These are phyloP conservation scores for Rhododendron mucronatum DNA, from an alignment of 148 eudicot genomes.

Conservation along the genomic window DNA sequence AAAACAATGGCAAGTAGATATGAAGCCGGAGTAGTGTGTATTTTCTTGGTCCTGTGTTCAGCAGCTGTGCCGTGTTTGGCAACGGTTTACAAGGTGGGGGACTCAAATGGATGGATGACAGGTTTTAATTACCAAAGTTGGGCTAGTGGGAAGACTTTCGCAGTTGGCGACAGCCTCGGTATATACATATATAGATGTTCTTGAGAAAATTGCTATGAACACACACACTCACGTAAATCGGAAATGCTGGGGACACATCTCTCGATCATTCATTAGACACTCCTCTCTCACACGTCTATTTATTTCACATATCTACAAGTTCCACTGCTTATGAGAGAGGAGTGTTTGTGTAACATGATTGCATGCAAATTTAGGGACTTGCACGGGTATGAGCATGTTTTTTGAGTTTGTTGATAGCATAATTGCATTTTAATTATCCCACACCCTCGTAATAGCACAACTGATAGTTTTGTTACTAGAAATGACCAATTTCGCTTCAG, in stretches of 20 bases:
- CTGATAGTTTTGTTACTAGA: neutral
- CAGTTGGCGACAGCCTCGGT: constrained; percentile 78
- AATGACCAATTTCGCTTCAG: too few species aligned
- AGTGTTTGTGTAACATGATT: too few species aligned
- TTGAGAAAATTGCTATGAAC: neutral
- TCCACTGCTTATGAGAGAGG: too few species aligned
- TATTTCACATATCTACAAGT: too few species aligned
- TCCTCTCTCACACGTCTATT: too few species aligned
- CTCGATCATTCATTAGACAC: too few species aligned
- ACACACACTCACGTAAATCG: neutral
- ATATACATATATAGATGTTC: neutral
- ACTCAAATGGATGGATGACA: constrained; percentile 60
- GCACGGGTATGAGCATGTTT: too few species aligned
- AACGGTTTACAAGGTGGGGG: constrained; percentile 73
- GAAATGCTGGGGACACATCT: too few species aligned
- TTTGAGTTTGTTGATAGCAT: too few species aligned
- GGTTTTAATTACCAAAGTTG: constrained; percentile 61
- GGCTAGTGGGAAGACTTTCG: constrained; percentile 55
- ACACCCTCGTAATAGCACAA: neutral
- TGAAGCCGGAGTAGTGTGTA: constrained; percentile 11
- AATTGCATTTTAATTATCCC: too few species aligned
- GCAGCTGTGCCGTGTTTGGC: constrained; percentile 41
- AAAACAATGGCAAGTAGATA: constrained; percentile 19
- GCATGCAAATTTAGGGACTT: too few species aligned
- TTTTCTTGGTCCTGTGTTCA: constrained; percentile 13